Conservation (phyloP, 208 protist genomes). For the Leishmania martiniquensis region DNA sequence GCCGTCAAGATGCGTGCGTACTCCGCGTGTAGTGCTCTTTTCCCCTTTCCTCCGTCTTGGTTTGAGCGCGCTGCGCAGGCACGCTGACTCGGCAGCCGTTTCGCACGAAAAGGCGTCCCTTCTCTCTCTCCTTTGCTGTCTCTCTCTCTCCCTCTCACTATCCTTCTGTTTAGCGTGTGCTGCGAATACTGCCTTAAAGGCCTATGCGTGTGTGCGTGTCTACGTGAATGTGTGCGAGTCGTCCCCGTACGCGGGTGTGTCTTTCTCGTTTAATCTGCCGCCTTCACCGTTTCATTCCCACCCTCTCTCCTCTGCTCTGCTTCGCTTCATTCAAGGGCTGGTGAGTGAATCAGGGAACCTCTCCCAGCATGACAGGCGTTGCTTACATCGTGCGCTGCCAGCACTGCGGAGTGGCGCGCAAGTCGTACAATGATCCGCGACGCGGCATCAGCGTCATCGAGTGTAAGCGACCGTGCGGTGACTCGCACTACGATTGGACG, state of each 20-base stretch:
- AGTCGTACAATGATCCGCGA: slow-evolving; percentile 56
- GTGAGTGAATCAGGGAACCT: background rate
- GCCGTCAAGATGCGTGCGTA: background rate
- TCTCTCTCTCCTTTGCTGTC: background rate
- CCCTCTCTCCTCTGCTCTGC: background rate
- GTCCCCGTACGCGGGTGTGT: too few relatives aligned
- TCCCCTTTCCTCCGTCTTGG: background rate
- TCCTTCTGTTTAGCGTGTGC: background rate
- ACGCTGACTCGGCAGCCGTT: background rate
- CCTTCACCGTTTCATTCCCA: background rate
- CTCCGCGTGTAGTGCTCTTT: background rate
- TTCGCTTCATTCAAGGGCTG: background rate
- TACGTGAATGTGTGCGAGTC: too few relatives aligned
- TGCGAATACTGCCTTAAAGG: background rate
- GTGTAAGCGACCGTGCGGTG: slow-evolving; percentile 45
- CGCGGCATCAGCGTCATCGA: slow-evolving; percentile 46
- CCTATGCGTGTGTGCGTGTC: background rate
- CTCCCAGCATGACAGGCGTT: slow-evolving; percentile 8
- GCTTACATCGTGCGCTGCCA: slow-evolving; percentile 51
- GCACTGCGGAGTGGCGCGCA: slow-evolving; percentile 45
- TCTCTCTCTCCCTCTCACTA: background rate
- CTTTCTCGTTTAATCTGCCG: background rate
- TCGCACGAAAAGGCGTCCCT: background rate
- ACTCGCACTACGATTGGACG: slow-evolving; percentile 52
- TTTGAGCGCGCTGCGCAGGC: background rate